These are phyloP conservation scores for Grifola frondosa DNA, from an alignment of 1,284 basidiomycete genomes.

Conservation along the genomic window DNA sequence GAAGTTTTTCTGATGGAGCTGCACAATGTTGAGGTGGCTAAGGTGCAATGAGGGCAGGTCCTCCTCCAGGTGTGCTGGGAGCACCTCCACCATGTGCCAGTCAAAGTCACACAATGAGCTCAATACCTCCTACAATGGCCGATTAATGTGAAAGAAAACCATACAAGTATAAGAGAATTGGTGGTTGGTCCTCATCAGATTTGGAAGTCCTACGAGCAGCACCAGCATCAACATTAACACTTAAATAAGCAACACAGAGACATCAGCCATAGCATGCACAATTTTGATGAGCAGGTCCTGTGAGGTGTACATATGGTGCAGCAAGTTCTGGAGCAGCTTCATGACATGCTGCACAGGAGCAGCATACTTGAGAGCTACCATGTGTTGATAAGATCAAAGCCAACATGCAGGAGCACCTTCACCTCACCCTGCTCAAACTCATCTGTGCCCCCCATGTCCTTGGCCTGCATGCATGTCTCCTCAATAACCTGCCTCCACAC, in stretches of 20 bases:
- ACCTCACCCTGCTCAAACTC: slow-evolving; percentile 38
- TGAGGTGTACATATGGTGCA: slow-evolving; percentile 63
- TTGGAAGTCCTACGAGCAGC: too few relatives aligned
- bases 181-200: slow-evolving; percentile 70
- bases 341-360: slow-evolving; percentile 63
- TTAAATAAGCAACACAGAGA: not conserved
- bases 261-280: slow-evolving; percentile 41
- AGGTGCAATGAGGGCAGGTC: slow-evolving; percentile 67
- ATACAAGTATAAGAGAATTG: slow-evolving; percentile 57
- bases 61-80: slow-evolving; percentile 68
- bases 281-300: slow-evolving; percentile 70
- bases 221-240: slow-evolving; percentile 41
- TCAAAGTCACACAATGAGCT: slow-evolving; percentile 66
- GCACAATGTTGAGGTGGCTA: slow-evolving; percentile 62
- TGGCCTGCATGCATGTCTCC: slow-evolving; percentile 45
- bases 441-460: slow-evolving; percentile 29
- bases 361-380: slow-evolving; percentile 72
- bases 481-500: slow-evolving; percentile 70
- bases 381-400: slow-evolving; percentile 72
- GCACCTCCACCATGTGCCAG: slow-evolving; percentile 72
- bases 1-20: too few relatives aligned
- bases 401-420: slow-evolving; percentile 34
- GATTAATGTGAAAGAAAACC: slow-evolving; percentile 6
- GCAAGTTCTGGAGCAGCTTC: slow-evolving; percentile 66
- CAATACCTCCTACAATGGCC: slow-evolving; percentile 59